These are phyloP conservation scores for Polytolypa hystricis DNA, from an alignment of 2,329 filamentous ascomycete genomes.

Conservation along the genomic window DNA sequence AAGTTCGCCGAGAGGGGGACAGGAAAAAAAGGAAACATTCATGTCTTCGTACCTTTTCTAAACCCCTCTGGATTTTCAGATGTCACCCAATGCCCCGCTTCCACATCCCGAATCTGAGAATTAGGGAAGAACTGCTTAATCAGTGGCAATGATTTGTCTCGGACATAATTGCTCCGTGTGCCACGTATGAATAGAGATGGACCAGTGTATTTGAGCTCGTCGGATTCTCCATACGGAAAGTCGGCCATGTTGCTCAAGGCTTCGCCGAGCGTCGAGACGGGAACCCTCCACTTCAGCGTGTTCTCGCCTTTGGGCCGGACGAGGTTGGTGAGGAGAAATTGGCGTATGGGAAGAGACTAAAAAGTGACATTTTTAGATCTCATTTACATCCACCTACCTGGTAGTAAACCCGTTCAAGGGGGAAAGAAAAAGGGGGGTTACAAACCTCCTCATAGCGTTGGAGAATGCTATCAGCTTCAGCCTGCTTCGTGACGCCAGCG, in stretches of 20 bases:
- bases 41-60: slow-evolving; percentile 48
- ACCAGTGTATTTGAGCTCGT: slow-evolving; percentile 56
- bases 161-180: slow-evolving; percentile 20
- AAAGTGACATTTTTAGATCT: slow-evolving; percentile 5
- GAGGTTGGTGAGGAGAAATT: slow-evolving; percentile 86
- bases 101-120: slow-evolving; percentile 62
- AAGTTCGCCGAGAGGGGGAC: slow-evolving; percentile 7
- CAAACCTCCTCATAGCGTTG: slow-evolving; percentile 57
- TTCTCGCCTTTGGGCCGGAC: slow-evolving; percentile 43
- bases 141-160: slow-evolving; percentile 19
- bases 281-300: slow-evolving; percentile 64
- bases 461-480: slow-evolving; percentile 72
- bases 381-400: too few species aligned
- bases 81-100: slow-evolving; percentile 78
- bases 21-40: slow-evolving; percentile 6
- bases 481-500: slow-evolving; percentile 54
- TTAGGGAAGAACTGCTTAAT: slow-evolving; percentile 57
- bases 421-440: slow-evolving; percentile 3
- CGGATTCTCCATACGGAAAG: slow-evolving; percentile 73
- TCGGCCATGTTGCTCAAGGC: slow-evolving; percentile 68
- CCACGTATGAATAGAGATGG: slow-evolving; percentile 58
- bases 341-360: slow-evolving; percentile 62
- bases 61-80: slow-evolving; percentile 79
- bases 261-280: slow-evolving; percentile 57
- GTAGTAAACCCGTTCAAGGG: too few species aligned